Percentiles rank a stretch among this genome's conserved stretches.
Evolutionary conservation across 495 filamentous ascomycete species (phyloP).

Genomic region (Tuber microsphaerosporum): DNA sequence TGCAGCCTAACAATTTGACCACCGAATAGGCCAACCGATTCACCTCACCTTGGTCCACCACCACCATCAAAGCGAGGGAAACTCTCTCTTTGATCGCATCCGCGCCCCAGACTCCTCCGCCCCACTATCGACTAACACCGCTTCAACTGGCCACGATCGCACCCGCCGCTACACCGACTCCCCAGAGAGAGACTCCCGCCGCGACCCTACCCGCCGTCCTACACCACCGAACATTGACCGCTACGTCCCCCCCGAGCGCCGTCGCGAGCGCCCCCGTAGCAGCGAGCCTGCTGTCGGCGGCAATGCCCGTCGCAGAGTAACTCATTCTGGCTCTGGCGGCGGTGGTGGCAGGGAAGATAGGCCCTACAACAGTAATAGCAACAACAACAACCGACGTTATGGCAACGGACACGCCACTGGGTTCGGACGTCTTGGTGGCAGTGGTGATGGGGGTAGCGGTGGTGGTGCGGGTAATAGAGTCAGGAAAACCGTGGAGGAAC

Average conservation of each 20-base stretch:
- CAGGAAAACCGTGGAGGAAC: conserved; percentile 83
- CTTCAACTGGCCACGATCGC: neutral
- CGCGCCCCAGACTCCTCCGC: conserved; percentile 47
- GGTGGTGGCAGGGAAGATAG: conserved; percentile 39
- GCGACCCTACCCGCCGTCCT: conserved; percentile 37
- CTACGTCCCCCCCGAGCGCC: conserved; percentile 63
- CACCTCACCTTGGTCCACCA: conserved; percentile 58
- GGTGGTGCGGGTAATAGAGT: conserved; percentile 53
- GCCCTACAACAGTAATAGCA: conserved; percentile 6
- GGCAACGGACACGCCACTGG: neutral
- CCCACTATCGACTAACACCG: neutral
- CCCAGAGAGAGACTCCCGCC: conserved; percentile 40
- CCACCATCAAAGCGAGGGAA: conserved; percentile 37
- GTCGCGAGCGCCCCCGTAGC: conserved; percentile 41
- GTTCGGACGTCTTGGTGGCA: conserved; percentile 42
- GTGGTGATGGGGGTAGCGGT: conserved; percentile 42
- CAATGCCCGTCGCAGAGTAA: conserved; percentile 51
- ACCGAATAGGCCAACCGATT: conserved; percentile 64
- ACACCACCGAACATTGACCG: conserved; percentile 62
- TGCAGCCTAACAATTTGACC: conserved; percentile 8
- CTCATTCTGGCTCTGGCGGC: conserved; percentile 42
- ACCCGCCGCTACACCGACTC: conserved; percentile 42
- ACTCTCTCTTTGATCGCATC: conserved; percentile 59
- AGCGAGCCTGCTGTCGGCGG: conserved; percentile 41
- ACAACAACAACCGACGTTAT: conserved; percentile 1